phyloP scores from a whole-genome alignment of 148 eudicot genomes.

The Amaranthus palmeri region DNA sequence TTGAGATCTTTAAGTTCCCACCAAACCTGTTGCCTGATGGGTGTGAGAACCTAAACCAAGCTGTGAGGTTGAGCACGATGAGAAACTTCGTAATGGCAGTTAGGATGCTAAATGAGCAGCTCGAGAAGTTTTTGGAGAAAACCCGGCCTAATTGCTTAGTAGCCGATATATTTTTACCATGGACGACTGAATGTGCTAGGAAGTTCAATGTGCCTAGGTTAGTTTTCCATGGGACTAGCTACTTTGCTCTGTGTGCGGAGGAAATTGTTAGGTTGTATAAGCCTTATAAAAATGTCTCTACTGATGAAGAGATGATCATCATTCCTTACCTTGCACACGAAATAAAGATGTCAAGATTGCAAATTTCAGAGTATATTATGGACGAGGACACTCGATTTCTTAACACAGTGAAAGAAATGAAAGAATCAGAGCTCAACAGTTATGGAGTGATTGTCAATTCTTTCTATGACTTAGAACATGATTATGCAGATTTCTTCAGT shows the following conservation, averaged over 20 bases:
- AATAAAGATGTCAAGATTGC: constrained; percentile 15
- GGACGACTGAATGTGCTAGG: constrained; percentile 27
- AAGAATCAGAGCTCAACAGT: constrained; percentile 16
- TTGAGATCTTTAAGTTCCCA: constrained; percentile 31
- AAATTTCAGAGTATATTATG: neutral
- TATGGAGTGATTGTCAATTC: constrained; percentile 32
- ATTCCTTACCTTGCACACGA: constrained; percentile 29
- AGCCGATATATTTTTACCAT: constrained; percentile 31
- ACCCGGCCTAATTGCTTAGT: constrained; percentile 23
- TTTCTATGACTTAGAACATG: constrained; percentile 36
- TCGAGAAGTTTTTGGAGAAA: constrained; percentile 35
- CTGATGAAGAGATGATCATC: constrained; percentile 15
- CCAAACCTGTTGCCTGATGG: constrained; percentile 42
- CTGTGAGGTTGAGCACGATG: neutral
- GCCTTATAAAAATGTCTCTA: constrained; percentile 21
- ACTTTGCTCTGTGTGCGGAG: constrained; percentile 18
- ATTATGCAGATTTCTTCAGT: constrained; percentile 20
- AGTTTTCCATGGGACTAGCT: constrained; percentile 29
- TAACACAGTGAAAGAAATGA: neutral
- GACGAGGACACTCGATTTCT: constrained; percentile 2
- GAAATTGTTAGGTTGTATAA: constrained; percentile 14
- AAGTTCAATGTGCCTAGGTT: constrained; percentile 27
- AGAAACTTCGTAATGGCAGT: constrained; percentile 29
- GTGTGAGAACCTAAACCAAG: constrained; percentile 26
- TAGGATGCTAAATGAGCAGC: constrained; percentile 29